A percentile compares a stretch with the other conserved stretches of the same genome.
Conservation (phyloP, 306 rosid species). For the Hippophae gyantsensis region DNA sequence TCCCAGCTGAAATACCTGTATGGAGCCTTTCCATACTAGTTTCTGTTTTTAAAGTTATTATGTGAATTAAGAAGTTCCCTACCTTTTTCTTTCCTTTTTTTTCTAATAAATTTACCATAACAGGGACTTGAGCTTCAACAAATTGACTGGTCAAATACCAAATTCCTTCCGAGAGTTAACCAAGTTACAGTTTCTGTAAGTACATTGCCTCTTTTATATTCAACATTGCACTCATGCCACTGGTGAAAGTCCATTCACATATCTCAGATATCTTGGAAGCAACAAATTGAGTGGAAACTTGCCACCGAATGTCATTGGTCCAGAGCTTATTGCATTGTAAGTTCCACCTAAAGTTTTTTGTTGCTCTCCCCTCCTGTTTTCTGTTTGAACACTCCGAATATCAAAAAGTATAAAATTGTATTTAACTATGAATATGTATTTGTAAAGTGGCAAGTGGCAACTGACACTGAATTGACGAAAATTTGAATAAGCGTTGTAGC, state of each 20-base stretch:
- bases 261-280: constrained; percentile 29
- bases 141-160: constrained; percentile 26
- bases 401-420: no score
- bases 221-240: background rate
- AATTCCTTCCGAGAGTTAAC: constrained; percentile 23
- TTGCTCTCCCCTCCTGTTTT: constrained; percentile 2
- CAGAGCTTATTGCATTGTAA: constrained; percentile 27
- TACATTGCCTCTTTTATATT: background rate
- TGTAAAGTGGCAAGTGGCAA: no score
- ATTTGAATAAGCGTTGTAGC: no score
- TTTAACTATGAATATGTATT: no score
- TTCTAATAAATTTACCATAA: background rate
- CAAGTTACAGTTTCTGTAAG: constrained; percentile 25
- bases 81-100: background rate
- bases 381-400: no score
- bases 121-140: constrained; percentile 34
- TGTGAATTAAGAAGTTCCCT: background rate
- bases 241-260: background rate
- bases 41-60: background rate
- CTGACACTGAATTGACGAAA: no score
- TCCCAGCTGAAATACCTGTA: constrained; percentile 22
- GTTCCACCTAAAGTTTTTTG: constrained; percentile 12
- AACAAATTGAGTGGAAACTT: constrained; percentile 28
- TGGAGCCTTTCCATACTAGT: constrained; percentile 2
- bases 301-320: constrained; percentile 18